Evolutionary conservation across 495 filamentous ascomycete genomes (phyloP).

Genomic region (Sphaerosporella brunnea): DNA sequence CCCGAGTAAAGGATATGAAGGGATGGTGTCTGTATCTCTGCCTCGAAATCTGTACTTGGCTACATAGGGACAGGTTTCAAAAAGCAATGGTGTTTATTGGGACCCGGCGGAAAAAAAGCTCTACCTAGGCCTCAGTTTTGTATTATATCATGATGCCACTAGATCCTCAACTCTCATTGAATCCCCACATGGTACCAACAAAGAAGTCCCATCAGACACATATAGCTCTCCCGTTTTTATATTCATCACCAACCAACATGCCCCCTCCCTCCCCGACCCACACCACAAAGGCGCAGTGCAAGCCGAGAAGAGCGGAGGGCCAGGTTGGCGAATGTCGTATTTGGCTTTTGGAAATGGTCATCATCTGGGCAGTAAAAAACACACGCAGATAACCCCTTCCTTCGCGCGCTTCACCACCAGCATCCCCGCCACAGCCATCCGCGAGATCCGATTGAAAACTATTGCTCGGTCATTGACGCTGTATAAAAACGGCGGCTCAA

Average conservation of each 20-base stretch:
- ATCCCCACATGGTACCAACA: too few species aligned
- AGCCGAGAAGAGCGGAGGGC: neutral
- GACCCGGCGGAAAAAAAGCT: too few species aligned
- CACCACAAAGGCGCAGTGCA: neutral
- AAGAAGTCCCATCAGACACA: constrained; percentile 6
- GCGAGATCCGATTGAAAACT: constrained; percentile 11
- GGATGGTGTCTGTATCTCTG: too few species aligned
- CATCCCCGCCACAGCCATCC: neutral
- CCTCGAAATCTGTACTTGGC: too few species aligned
- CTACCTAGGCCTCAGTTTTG: too few species aligned
- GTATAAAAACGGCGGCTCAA: neutral
- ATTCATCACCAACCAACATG: constrained; percentile 8
- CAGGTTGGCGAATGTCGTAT: constrained; percentile 9
- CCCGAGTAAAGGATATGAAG: constrained; percentile 7
- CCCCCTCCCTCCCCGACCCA: neutral
- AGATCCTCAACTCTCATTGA: too few species aligned
- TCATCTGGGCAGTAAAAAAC: constrained; percentile 3
- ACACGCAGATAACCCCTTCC: neutral
- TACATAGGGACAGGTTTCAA: too few species aligned
- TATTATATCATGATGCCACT: too few species aligned
- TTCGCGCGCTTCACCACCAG: neutral
- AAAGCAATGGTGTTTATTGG: too few species aligned
- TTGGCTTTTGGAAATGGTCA: constrained; percentile 14
- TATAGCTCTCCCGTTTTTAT: constrained; percentile 7
- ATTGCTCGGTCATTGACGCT: neutral